Evolutionary conservation across 2,329 filamentous ascomycete species (phyloP).

Genomic region (Aspergillus sclerotialis): DNA sequence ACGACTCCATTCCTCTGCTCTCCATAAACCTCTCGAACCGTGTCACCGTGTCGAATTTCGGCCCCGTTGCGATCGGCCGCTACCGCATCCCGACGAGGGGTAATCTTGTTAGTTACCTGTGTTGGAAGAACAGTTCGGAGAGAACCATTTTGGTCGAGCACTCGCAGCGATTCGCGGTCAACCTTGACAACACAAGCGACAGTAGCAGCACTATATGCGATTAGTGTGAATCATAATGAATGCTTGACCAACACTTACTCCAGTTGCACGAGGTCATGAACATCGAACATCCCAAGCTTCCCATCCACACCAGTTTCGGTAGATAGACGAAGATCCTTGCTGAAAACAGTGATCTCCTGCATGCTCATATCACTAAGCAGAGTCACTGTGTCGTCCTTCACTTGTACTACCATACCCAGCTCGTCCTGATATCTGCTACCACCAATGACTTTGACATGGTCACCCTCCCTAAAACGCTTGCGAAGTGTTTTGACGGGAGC

Average conservation of each 20-base stretch:
- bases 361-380: slow-evolving; percentile 88
- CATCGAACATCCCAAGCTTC: slow-evolving; percentile 74
- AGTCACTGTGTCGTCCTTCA: slow-evolving; percentile 86
- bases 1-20: slow-evolving; percentile 83
- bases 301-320: slow-evolving; percentile 85
- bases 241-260: slow-evolving; percentile 52
- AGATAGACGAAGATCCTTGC: slow-evolving; percentile 89
- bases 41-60: slow-evolving; percentile 86
- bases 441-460: slow-evolving; percentile 97
- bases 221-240: slow-evolving; percentile 18
- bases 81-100: slow-evolving; percentile 73
- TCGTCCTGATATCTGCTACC: slow-evolving; percentile 92
- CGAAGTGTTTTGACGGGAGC: slow-evolving; percentile 86
- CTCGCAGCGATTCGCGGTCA: slow-evolving; percentile 82
- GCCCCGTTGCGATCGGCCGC: slow-evolving; percentile 89
- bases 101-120: slow-evolving; percentile 83
- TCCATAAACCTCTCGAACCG: slow-evolving; percentile 81
- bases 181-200: slow-evolving; percentile 93
- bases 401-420: slow-evolving; percentile 93
- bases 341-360: slow-evolving; percentile 93
- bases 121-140: slow-evolving; percentile 78
- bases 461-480: slow-evolving; percentile 86
- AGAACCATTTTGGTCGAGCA: slow-evolving; percentile 85
- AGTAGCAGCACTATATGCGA: slow-evolving; percentile 58
- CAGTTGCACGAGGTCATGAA: slow-evolving; percentile 90